Percentiles rank a stretch among this genome's conserved stretches.
Conservation (phyloP, 2,329 filamentous ascomycete species). For the Fusarium sp. region DNA sequence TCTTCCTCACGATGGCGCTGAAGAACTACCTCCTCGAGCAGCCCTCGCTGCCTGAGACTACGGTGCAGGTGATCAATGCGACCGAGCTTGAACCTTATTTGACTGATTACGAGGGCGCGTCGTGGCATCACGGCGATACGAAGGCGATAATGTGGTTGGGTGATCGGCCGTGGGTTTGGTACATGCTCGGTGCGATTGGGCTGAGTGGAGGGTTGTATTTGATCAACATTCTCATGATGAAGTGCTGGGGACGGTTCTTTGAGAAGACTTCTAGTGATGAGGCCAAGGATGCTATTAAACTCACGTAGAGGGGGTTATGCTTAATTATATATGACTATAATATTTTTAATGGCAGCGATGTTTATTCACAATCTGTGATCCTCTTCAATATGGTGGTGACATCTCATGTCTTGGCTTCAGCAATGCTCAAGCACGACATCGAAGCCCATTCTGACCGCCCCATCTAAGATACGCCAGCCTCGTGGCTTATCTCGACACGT, state of each 20-base stretch:
- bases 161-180: slow-evolving; percentile 47
- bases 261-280: slow-evolving; percentile 17
- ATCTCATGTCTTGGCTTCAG: background rate
- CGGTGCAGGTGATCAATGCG: slow-evolving; percentile 44
- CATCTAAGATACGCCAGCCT: background rate
- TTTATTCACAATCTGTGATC: background rate
- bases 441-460: background rate
- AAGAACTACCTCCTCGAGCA: slow-evolving; percentile 73
- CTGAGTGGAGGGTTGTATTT: slow-evolving; percentile 26
- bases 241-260: slow-evolving; percentile 17
- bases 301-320: slow-evolving; percentile 21
- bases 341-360: slow-evolving; percentile 23
- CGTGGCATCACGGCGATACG: slow-evolving; percentile 59
- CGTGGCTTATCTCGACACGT: slow-evolving; percentile 1
- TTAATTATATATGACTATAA: slow-evolving; percentile 17
- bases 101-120: slow-evolving; percentile 51
- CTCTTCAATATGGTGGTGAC: background rate
- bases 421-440: background rate
- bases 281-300: slow-evolving; percentile 32
- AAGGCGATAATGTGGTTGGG: slow-evolving; percentile 60
- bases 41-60: slow-evolving; percentile 44
- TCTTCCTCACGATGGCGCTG: slow-evolving; percentile 81
- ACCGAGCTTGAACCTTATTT: slow-evolving; percentile 45
- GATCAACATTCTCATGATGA: slow-evolving; percentile 25
- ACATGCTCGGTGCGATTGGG: slow-evolving; percentile 42